These are phyloP conservation scores for Vicia sativa DNA, from an alignment of 306 rosid genomes.

Conservation along the genomic window DNA sequence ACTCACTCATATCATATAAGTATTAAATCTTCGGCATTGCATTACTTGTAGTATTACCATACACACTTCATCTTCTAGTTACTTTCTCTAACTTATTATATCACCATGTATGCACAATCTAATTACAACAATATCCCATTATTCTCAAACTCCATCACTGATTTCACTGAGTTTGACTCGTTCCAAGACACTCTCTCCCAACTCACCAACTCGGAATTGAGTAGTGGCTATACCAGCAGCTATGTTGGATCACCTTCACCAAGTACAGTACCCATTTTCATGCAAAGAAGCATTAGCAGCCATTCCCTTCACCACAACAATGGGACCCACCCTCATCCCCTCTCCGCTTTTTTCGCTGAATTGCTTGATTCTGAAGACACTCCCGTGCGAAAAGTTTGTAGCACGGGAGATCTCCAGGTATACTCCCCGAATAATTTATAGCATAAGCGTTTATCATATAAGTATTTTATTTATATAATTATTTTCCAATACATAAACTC, in stretches of 20 bases:
- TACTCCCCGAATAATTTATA: not conserved
- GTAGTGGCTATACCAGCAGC: conserved; percentile 70
- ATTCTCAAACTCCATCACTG: conserved; percentile 34
- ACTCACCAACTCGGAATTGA: conserved; percentile 47
- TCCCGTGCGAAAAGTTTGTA: conserved; percentile 66
- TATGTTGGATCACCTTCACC: conserved; percentile 55
- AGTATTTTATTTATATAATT: too few species aligned
- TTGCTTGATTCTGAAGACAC: conserved; percentile 40
- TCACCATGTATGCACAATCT: conserved; percentile 56
- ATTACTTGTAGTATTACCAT: conserved; percentile 9
- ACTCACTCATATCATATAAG: not conserved
- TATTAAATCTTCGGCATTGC: conserved; percentile 42
- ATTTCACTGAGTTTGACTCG: conserved; percentile 39
- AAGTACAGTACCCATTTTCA: conserved; percentile 22
- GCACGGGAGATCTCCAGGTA: conserved; percentile 74
- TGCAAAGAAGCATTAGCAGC: conserved; percentile 63
- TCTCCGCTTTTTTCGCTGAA: conserved; percentile 44
- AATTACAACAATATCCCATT: conserved; percentile 13
- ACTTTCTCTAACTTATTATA: not conserved
- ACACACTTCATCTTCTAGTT: not conserved
- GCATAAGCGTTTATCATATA: too few species aligned
- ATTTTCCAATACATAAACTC: too few species aligned
- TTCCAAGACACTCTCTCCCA: conserved; percentile 37
- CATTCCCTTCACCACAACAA: conserved; percentile 50
- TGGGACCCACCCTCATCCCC: conserved; percentile 49